A percentile compares a stretch with the other conserved stretches of the same genome.
Evolutionary conservation across 1,284 basidiomycete genomes (phyloP).

Genomic region (Trametes sp.): DNA sequence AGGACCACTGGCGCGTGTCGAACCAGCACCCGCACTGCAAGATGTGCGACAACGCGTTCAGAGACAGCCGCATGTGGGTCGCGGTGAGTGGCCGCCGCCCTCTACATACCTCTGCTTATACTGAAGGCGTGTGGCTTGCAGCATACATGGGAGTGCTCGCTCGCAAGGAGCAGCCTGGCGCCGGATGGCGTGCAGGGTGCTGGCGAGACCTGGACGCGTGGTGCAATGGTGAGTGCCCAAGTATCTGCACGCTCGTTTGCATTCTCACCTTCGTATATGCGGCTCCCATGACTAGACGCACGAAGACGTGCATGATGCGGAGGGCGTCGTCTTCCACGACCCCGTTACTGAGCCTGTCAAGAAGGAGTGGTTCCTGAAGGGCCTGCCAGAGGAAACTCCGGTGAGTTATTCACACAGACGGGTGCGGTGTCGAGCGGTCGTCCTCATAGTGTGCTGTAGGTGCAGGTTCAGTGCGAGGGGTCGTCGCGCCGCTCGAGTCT

Average conservation of each 20-base stretch:
- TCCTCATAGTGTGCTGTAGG: no score
- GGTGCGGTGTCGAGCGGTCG: not conserved
- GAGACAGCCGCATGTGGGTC: not conserved
- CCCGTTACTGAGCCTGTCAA: not conserved
- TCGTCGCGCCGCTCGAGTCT: conserved; percentile 1
- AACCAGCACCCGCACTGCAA: conserved; percentile 8
- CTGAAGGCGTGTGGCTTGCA: not conserved
- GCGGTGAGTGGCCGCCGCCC: not conserved
- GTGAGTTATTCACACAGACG: not conserved
- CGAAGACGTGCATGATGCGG: not conserved
- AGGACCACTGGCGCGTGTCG: conserved; percentile 16
- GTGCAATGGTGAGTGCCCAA: not conserved
- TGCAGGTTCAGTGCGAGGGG: not conserved
- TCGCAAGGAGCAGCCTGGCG: not conserved
- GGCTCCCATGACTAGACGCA: not conserved
- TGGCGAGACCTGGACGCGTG: not conserved
- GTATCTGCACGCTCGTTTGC: not conserved
- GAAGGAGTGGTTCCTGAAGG: conserved; percentile 1
- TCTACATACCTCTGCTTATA: not conserved
- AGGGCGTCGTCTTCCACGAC: not conserved
- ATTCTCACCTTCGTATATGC: not conserved
- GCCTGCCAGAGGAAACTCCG: not conserved
- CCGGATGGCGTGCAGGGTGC: no score
- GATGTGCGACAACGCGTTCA: conserved; percentile 9
- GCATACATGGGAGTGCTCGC: conserved; percentile 1